phyloP scores from a whole-genome alignment of 225 moss, liverwort and hornwort species.

The Bryoerythrophyllum caledonicum region DNA sequence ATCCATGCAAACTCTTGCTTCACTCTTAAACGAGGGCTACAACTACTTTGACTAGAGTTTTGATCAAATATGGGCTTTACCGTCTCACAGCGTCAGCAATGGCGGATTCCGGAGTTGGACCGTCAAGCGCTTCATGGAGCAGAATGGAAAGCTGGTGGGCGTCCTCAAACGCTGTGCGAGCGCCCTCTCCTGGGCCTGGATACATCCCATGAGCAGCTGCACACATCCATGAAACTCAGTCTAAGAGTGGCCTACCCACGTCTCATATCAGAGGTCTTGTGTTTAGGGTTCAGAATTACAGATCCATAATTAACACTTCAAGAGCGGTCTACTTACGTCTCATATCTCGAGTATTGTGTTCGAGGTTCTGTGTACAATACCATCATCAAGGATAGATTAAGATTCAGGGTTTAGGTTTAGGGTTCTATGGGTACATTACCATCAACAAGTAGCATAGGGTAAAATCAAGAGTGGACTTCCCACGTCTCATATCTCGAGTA shows the following conservation, averaged over 20 bases:
- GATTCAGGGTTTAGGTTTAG: too few species aligned
- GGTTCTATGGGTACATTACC: not conserved
- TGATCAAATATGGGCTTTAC: not conserved
- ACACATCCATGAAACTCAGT: slow-evolving; percentile 6
- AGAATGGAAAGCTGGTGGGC: slow-evolving; percentile 34
- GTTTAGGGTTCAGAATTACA: not conserved
- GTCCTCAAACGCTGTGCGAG: slow-evolving; percentile 32
- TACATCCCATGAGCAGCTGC: slow-evolving; percentile 37
- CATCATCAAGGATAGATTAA: too few species aligned
- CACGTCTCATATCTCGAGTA: not conserved
- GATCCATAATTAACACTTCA: not conserved
- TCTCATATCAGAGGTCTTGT: not conserved
- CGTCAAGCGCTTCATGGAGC: slow-evolving; percentile 19
- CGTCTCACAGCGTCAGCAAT: slow-evolving; percentile 18
- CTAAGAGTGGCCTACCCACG: not conserved
- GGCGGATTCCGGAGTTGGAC: not conserved
- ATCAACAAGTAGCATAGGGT: not conserved
- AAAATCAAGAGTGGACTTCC: not conserved
- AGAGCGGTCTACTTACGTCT: not conserved
- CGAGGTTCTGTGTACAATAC: too few species aligned
- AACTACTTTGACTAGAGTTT: too few species aligned
- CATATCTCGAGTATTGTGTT: not conserved
- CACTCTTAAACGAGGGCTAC: too few species aligned
- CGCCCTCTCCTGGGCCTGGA: slow-evolving; percentile 29
- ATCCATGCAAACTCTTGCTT: too few species aligned